These are phyloP conservation scores for Globisporangium yorkense DNA, from an alignment of 352 stramenopile species.

Conservation along the genomic window DNA sequence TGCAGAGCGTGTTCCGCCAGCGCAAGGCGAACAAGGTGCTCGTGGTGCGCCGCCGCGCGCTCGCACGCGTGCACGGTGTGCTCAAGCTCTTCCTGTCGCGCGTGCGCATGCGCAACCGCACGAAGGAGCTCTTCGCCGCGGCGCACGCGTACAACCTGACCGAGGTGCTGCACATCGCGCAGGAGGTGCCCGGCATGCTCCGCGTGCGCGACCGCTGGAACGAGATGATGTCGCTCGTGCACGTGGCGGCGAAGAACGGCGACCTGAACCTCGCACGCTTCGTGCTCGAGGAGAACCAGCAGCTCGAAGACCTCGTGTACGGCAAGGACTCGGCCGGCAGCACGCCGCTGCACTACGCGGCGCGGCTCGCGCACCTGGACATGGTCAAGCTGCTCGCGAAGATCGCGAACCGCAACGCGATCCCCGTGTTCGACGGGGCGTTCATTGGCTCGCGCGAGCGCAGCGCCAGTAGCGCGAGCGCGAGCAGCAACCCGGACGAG, in stretches of 20 bases:
- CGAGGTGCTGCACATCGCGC: conserved; percentile 71
- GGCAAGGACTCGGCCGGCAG: conserved; percentile 68
- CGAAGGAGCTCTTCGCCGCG: conserved; percentile 68
- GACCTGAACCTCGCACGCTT: conserved; percentile 81
- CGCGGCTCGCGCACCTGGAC: conserved; percentile 66
- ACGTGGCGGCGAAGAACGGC: conserved; percentile 85
- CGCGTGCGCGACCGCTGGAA: conserved; percentile 67
- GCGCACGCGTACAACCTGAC: conserved; percentile 77
- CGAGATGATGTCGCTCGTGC: conserved; percentile 84
- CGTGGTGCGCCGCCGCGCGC: conserved; percentile 46
- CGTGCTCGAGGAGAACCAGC: conserved; percentile 71
- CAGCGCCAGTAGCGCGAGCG: conserved; percentile 62
- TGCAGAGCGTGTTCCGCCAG: conserved; percentile 75
- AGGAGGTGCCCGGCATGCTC: conserved; percentile 76
- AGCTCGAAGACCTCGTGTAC: conserved; percentile 85
- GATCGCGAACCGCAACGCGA: conserved; percentile 81
- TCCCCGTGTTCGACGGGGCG: conserved; percentile 31
- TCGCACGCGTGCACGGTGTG: conserved; percentile 65
- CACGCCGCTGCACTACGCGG: conserved; percentile 83
- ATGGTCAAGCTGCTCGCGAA: conserved; percentile 83
- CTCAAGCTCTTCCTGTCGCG: conserved; percentile 73
- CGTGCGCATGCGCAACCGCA: conserved; percentile 80
- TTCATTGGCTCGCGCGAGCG: conserved; percentile 33
- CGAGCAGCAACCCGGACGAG: conserved; percentile 46
- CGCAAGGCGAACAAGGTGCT: conserved; percentile 45